Evolutionary conservation across 2,329 filamentous ascomycete species (phyloP), one percentile per base, ranked within the genome.

Genomic region (Biscogniauxia marginata): DNA sequence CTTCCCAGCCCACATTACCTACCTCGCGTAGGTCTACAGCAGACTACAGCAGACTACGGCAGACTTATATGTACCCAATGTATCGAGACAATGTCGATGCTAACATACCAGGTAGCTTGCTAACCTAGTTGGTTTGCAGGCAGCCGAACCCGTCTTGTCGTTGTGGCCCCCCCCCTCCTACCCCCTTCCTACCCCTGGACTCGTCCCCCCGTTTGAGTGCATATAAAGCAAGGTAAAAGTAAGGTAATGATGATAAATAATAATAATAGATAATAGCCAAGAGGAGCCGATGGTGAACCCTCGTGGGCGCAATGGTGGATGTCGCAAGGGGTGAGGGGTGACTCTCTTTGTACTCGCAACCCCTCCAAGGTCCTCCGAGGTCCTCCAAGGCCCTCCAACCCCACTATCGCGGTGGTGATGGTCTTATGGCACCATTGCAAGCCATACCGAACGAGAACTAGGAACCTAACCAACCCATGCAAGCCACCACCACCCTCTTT

Each of bases 251-350:
- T 39, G 30, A 39, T 39, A 39, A 39, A 39, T 39, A 39, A 49
- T 43, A 18, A 46, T 39, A 22, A 47, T 39, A 61, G 43, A 50
- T 54, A 59, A 61, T 63, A 61, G 55, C 54, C 44, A 56, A 21
- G 47, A 59, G 23, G 49, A 25, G 34, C 18, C 24, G 20, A 22
- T 30, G 23, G 8, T 43, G 46, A 49, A 49, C 23, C 53, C 62
- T 63, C 64, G 59, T 62, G 61, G 60, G 58, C 30, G 59, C 59
- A 62, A 57, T 57, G 61, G 62, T 64, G 63, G 64, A 56, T 56
- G 57, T 54, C 57, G 59, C 60, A 60, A 60, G 63, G 57, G 30
- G 11, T 3, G 30, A 13, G 30, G 30, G 13, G 30, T 39, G 30
- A 2, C 30, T 39, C 30, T 11, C n/a, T 39, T 16, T 25, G 6